Conservation (phyloP, 2,329 filamentous ascomycete genomes). For the Cercospora zeae-maydis region DNA sequence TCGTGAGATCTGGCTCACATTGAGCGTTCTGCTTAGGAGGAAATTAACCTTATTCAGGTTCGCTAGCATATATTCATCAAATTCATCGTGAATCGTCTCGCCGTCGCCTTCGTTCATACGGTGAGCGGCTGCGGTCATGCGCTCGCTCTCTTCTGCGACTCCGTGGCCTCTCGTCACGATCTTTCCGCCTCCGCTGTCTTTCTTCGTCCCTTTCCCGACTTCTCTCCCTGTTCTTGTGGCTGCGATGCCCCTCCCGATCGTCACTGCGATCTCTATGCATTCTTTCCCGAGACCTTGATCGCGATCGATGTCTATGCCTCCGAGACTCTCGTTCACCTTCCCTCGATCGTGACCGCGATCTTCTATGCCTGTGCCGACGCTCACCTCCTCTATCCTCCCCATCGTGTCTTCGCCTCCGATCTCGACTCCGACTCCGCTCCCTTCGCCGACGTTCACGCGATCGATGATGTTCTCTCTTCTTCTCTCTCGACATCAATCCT, state of each 20-base stretch:
- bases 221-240: constrained; percentile 15
- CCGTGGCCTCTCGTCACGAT: constrained; percentile 16
- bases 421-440: constrained; percentile 27
- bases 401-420: constrained; percentile 23
- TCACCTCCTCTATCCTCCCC: constrained; percentile 22
- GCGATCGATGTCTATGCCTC: constrained; percentile 27
- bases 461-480: constrained; percentile 16
- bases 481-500: constrained; percentile 9
- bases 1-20: no score
- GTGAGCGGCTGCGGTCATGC: constrained; percentile 24
- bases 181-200: constrained; percentile 9
- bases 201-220: constrained; percentile 22
- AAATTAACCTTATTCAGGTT: no score
- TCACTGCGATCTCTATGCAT: not conserved
- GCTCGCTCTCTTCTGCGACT: constrained; percentile 15
- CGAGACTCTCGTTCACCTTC: constrained; percentile 26
- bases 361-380: constrained; percentile 22
- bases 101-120: constrained; percentile 18
- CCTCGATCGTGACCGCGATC: constrained; percentile 31
- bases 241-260: constrained; percentile 14
- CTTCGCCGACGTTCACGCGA: constrained; percentile 26
- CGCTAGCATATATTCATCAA: not conserved
- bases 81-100: constrained; percentile 19
- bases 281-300: constrained; percentile 18
- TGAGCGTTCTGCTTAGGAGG: not conserved